Evolutionary conservation across 139 green algal species (phyloP), one percentile per base, ranked within the genome.

Genomic region (Gonium pectorale): DNA sequence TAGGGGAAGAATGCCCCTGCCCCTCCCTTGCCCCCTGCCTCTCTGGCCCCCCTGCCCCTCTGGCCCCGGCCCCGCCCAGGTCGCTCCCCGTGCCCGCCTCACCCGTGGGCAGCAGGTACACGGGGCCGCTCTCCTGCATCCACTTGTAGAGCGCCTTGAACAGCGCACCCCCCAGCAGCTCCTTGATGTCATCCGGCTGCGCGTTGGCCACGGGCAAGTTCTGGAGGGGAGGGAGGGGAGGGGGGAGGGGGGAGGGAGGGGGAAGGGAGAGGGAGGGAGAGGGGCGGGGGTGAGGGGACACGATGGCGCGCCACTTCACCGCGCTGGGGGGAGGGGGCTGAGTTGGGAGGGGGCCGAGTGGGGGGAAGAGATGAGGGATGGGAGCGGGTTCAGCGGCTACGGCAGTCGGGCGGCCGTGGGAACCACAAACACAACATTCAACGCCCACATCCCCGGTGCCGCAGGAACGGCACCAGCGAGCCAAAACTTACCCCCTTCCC

Each of bases 171-270:
- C 97, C 97, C 54, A 99, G 91, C 41, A 99, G 90, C 68, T 99
- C 97, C 78, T 98, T 89, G 68, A 99, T 98, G 89, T 99, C 96
- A 3, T 98, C 96, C 26, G 97, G 94, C 90, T 98, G 96, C 41
- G 97, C 97, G 82, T 99, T 91, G 0, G 96, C 97, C 29, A 99
- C 95, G 4, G 97, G 97, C n/a, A 98, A 94, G 67, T 98, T 97
- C 94, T 96, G 93, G 1, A 31, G 22, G 35, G 40, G 35, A 13
- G 38, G 38, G 38, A 2, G 52, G 2, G 3, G 66, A 33, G 66
- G 17, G 66, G 6, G 66, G 38, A 21, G 31, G 38, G 21, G 13
- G 38, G 17, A 5, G 21, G 66, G 19, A 21, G 19, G 4, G 66
- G 35, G 38, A 73, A 52, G 38, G 66, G 38, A 22, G 33, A 13